phyloP scores from a whole-genome alignment of 73 alveolate species.

The Effrenium voratum region DNA sequence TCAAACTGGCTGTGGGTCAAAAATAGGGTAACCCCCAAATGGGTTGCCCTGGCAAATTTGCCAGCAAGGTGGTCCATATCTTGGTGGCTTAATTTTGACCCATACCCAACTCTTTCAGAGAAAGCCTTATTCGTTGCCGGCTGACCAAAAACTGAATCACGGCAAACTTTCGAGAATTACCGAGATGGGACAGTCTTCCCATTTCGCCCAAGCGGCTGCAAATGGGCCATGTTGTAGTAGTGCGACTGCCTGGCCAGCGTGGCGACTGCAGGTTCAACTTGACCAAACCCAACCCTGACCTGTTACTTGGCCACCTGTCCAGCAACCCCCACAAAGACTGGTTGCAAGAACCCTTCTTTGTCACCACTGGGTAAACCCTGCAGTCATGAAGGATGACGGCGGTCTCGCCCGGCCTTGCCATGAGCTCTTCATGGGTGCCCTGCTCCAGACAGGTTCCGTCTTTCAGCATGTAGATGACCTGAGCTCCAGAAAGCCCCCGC shows the following conservation, averaged over 20 bases:
- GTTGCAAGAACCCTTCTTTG: too few species aligned
- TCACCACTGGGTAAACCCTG: background rate
- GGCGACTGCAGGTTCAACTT: background rate
- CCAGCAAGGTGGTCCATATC: too few species aligned
- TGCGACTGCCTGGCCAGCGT: background rate
- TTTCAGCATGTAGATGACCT: conserved; percentile 82
- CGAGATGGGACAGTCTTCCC: too few species aligned
- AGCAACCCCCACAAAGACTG: background rate
- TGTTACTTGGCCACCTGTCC: background rate
- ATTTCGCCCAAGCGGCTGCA: background rate
- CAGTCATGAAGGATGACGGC: background rate
- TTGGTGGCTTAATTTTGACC: too few species aligned
- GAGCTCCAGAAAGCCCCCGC: too few species aligned
- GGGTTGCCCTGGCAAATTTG: too few species aligned
- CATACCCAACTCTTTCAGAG: too few species aligned
- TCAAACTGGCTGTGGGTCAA: too few species aligned
- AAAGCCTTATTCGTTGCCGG: too few species aligned
- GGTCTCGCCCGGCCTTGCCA: background rate
- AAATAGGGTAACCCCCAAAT: too few species aligned
- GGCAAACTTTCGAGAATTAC: too few species aligned
- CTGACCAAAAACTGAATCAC: too few species aligned
- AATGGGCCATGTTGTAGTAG: conserved; percentile 39
- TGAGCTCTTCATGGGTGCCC: conserved; percentile 92
- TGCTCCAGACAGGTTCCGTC: conserved; percentile 92
- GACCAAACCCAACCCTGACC: background rate